Conservation (phyloP, 768 basidiomycete genomes). For the Xerocomellus amylosporus region DNA sequence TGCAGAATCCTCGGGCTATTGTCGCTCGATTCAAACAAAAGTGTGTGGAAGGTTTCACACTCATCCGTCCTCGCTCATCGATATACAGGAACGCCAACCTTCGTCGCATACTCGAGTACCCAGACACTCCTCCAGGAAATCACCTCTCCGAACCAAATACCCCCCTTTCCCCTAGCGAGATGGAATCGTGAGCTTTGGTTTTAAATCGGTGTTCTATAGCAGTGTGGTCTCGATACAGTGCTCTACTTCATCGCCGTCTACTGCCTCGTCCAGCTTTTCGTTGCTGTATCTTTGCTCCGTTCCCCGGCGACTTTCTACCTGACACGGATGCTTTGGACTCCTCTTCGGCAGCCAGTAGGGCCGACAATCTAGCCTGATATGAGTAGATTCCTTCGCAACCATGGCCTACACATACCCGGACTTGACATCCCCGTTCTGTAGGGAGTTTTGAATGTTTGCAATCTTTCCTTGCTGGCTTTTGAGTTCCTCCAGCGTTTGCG, state of each 20-base stretch:
- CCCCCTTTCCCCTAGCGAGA: constrained; percentile 4
- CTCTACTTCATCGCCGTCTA: constrained; percentile 30
- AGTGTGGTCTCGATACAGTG: background rate
- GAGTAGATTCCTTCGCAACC: background rate
- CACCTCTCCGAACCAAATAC: constrained; percentile 3
- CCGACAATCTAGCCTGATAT: constrained; percentile 38
- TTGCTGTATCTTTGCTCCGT: constrained; percentile 24
- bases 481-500: constrained; percentile 62
- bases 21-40: constrained; percentile 68
- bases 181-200: background rate
- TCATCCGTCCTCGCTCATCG: constrained; percentile 9
- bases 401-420: constrained; percentile 44
- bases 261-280: constrained; percentile 37
- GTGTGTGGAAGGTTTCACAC: constrained; percentile 31
- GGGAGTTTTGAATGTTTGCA: constrained; percentile 50
- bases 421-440: constrained; percentile 58
- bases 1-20: constrained; percentile 45
- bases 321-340: constrained; percentile 32
- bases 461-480: constrained; percentile 59
- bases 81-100: constrained; percentile 48
- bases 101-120: constrained; percentile 57
- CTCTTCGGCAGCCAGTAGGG: constrained; percentile 41
- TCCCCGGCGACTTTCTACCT: constrained; percentile 18
- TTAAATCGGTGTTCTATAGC: constrained; percentile 3
- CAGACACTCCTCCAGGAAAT: constrained; percentile 22